Evolutionary conservation across 805 yeast genomes (phyloP).

Genomic region (Metschnikowia peoriensis): DNA sequence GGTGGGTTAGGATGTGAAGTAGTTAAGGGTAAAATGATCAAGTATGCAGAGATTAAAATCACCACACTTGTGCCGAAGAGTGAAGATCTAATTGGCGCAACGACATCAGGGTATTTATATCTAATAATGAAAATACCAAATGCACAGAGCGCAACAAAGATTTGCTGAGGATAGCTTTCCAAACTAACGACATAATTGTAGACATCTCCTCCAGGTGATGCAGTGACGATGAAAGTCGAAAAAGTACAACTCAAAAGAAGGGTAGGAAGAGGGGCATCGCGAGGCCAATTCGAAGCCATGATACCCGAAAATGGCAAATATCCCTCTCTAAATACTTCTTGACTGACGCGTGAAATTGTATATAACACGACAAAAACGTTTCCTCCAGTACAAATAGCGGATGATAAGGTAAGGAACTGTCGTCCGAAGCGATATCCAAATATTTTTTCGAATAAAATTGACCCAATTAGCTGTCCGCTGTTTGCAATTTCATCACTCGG

Average conservation of each 20-base stretch:
- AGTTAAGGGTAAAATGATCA: conserved; percentile 50
- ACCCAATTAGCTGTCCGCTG: conserved; percentile 60
- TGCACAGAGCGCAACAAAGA: conserved; percentile 51
- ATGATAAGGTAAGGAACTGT: conserved; percentile 52
- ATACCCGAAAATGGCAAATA: conserved; percentile 51
- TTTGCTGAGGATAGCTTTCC: conserved; percentile 51
- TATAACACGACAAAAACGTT: conserved; percentile 62
- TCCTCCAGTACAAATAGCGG: conserved; percentile 62
- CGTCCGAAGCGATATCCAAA: conserved; percentile 54
- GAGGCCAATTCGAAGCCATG: conserved; percentile 57
- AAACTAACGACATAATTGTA: conserved; percentile 51
- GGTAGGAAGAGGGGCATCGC: conserved; percentile 55
- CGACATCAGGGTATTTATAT: conserved; percentile 44
- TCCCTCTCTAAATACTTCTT: conserved; percentile 65
- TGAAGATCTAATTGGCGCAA: conserved; percentile 53
- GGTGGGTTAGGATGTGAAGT: conserved; percentile 38
- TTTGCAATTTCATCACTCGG: conserved; percentile 51
- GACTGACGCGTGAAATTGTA: conserved; percentile 59
- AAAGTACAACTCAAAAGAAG: conserved; percentile 43
- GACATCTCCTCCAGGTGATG: conserved; percentile 47
- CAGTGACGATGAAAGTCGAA: conserved; percentile 38
- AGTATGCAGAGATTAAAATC: conserved; percentile 44
- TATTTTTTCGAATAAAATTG: conserved; percentile 53
- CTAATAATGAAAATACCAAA: conserved; percentile 58
- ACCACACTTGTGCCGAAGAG: conserved; percentile 47